Conservation (phyloP, 2,329 filamentous ascomycete species). For the Hypoxylon sp. region DNA sequence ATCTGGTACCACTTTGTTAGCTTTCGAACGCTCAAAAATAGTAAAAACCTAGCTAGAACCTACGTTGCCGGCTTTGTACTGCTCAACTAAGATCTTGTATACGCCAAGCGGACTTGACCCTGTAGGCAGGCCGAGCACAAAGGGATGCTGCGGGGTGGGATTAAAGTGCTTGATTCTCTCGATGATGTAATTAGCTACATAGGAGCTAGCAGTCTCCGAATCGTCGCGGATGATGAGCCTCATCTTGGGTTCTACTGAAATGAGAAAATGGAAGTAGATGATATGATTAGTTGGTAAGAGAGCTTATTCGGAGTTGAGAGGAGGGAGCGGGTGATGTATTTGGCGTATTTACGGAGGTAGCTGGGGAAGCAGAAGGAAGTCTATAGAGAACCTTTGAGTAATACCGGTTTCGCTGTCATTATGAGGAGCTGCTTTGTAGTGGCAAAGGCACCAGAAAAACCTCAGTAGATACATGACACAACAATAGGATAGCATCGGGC, state of each 20-base stretch:
- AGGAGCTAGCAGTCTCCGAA: constrained; percentile 76
- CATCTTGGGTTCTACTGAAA: constrained; percentile 66
- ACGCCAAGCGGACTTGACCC: constrained; percentile 85
- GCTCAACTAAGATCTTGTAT: constrained; percentile 81
- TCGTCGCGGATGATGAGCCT: constrained; percentile 87
- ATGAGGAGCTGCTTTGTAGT: constrained; percentile 46
- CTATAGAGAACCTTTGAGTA: constrained; percentile 32
- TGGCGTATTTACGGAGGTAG: constrained; percentile 29
- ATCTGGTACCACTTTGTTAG: constrained; percentile 68
- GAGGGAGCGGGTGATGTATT: constrained; percentile 15
- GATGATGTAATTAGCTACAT: constrained; percentile 87
- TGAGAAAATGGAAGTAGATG: constrained; percentile 42
- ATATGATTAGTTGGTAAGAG: constrained; percentile 24
- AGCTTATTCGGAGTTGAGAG: constrained; percentile 10
- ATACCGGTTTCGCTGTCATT: constrained; percentile 48
- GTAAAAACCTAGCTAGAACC: constrained; percentile 37
- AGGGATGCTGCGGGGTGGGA: constrained; percentile 79
- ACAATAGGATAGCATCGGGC: constrained; percentile 45
- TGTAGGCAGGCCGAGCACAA: constrained; percentile 87
- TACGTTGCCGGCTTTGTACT: constrained; percentile 76
- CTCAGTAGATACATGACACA: constrained; percentile 18
- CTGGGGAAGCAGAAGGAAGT: constrained; percentile 28
- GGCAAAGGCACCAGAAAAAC: constrained; percentile 41
- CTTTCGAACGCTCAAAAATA: neutral
- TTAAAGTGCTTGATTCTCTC: constrained; percentile 84